Evolutionary conservation across 2,329 filamentous ascomycete genomes (phyloP).

Genomic region (Cytospora paraplurivora): DNA sequence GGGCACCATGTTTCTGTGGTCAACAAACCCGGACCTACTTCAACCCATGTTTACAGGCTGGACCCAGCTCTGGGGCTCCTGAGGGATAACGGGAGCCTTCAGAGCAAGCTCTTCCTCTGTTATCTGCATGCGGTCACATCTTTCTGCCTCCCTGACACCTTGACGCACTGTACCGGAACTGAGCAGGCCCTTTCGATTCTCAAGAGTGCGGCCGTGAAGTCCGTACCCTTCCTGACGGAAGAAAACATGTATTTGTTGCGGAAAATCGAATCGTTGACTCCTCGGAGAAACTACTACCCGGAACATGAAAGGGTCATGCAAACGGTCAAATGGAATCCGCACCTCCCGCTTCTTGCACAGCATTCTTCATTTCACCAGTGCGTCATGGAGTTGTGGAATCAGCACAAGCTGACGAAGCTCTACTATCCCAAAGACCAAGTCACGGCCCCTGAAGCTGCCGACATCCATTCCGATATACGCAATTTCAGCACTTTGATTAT

Average conservation of each 20-base stretch:
- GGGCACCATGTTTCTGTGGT: slow-evolving; percentile 40
- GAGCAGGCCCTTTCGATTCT: slow-evolving; percentile 56
- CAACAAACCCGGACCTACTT: slow-evolving; percentile 34
- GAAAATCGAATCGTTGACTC: slow-evolving; percentile 46
- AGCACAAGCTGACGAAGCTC: slow-evolving; percentile 36
- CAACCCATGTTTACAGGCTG: slow-evolving; percentile 49
- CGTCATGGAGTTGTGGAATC: slow-evolving; percentile 41
- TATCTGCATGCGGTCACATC: slow-evolving; percentile 60
- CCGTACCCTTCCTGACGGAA: slow-evolving; percentile 44
- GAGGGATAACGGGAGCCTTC: slow-evolving; percentile 50
- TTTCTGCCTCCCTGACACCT: slow-evolving; percentile 50
- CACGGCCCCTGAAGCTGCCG: not conserved
- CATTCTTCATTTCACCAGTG: slow-evolving; percentile 44
- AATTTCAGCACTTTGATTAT: slow-evolving; percentile 17
- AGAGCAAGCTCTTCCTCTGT: slow-evolving; percentile 53
- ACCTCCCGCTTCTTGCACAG: slow-evolving; percentile 47
- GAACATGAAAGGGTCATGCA: slow-evolving; percentile 48
- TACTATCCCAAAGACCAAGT: slow-evolving; percentile 35
- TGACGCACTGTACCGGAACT: slow-evolving; percentile 54
- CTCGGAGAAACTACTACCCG: slow-evolving; percentile 49
- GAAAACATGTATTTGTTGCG: slow-evolving; percentile 41
- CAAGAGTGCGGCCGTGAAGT: slow-evolving; percentile 49
- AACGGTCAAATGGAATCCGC: slow-evolving; percentile 44
- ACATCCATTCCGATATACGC: not conserved
- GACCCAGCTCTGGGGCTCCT: slow-evolving; percentile 54